Base-by-base conservation (phyloP, 1,284 basidiomycete genomes). In the Rhizoctonia solani region DNA sequence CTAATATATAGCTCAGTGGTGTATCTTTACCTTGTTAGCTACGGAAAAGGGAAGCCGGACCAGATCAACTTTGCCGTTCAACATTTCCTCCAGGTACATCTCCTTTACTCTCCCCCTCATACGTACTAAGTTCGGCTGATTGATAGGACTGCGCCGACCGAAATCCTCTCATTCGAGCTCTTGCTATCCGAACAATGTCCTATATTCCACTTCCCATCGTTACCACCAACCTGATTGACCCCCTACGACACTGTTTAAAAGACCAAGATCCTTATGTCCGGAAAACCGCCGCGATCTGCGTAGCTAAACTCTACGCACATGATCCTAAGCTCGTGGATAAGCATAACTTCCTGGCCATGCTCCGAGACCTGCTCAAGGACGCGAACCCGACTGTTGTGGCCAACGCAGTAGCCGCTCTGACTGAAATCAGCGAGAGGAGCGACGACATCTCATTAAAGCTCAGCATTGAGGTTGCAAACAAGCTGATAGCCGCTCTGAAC, bases 171-270 rank as follows among this genome's bases (percentile, higher is more conserved):
- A 92, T 96, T 68, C 89, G 95, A 23, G 94, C 94, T 1, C 82
- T 97, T 39, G 93, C 95, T 25, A 93, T 97, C 74, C 88, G 94
- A 37, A 97, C 94, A 21, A 96, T 97, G 94, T 95, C 94, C 21
- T 96, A 95, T 76, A 96, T 97, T 72, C 89, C 91, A 42, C 88
- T 93, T 50, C 87, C 92, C 8, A 81, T 87, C 61, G 89, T 95
- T 67, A 87, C 87, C 16, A 86, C 92, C 66, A 85, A 90, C 0
- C 82, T 97, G 23, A 81, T 87, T 65, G 94, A 96, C 69, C 94
- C 92, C 54, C 80, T 97, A 44, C 85, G 92, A 65, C 92, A 95
- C 74, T 90, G 89, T 69, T 82, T 97, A 54, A 92, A 92, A 74
- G 94, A 97, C 75, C 82, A 88, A 16, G 94, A 97, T 75, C 90